phyloP scores from a whole-genome alignment of 2,329 filamentous ascomycete species.

The Annulohypoxylon truncatum region DNA sequence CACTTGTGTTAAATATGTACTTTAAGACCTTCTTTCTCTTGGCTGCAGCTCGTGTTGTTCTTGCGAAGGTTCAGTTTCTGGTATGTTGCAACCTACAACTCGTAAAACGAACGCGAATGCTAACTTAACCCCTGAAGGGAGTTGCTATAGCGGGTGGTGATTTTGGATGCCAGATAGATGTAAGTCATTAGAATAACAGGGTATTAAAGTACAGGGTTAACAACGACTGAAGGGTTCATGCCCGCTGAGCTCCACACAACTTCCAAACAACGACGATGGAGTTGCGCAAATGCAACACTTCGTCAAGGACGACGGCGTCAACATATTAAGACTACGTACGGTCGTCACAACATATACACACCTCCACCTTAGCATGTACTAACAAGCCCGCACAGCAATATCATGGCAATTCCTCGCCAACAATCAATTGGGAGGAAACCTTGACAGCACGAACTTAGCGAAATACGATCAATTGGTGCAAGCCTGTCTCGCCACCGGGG shows the following conservation, averaged over 20 bases:
- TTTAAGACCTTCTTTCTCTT: conserved; percentile 41
- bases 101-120: not conserved
- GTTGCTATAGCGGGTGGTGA: conserved; percentile 62
- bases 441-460: conserved; percentile 61
- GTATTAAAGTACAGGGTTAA: conserved; percentile 11
- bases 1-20: conserved; percentile 46
- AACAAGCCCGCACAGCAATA: conserved; percentile 52
- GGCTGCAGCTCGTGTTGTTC: conserved; percentile 36
- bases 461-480: conserved; percentile 68
- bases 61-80: conserved; percentile 48
- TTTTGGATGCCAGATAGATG: conserved; percentile 61
- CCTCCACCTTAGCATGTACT: not conserved
- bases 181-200: conserved; percentile 40
- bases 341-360: conserved; percentile 6
- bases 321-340: conserved; percentile 65
- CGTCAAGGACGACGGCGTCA: conserved; percentile 62
- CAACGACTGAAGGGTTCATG: conserved; percentile 53
- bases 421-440: conserved; percentile 60
- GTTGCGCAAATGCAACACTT: conserved; percentile 68
- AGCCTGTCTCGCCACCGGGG: conserved; percentile 66
- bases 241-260: conserved; percentile 51
- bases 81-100: conserved; percentile 37
- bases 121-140: conserved; percentile 46
- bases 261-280: conserved; percentile 54
- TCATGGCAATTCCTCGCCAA: conserved; percentile 71